Evolutionary conservation across 441 rosid genomes (phyloP), one percentile per base, ranked within the genome.

Genomic region (Bocquillonia castaneifolia): DNA sequence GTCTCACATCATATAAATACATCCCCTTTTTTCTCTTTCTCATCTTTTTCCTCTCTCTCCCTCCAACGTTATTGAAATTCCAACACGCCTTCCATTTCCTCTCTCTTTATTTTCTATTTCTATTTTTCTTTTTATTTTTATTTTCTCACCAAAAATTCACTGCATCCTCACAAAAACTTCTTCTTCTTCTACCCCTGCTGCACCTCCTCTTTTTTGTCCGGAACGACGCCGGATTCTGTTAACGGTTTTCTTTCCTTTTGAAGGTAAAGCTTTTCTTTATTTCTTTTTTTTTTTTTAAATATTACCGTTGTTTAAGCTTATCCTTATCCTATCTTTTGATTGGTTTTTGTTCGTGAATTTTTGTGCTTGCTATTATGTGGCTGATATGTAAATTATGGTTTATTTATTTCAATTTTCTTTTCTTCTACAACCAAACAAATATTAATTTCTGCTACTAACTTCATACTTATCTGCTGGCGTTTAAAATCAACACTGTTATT

Each of bases 61-160:
- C 9, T 62, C 22, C n/a, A n/a, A n/a, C n/a, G 15, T 10, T 42
- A n/a, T 40, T 61, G 51, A 62, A 44, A 62, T 26, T 28, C 67
- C 55, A 48, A 63, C 67, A 12, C 29, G n/a, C 54, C 67, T 63
- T 47, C 56, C 67, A 63, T 63, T 47, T 31, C 28, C 50, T 31
- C n/a, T 52, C 25, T 10, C 23, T 51, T 17, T 17, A 0, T 25
- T 9, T 9, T 15, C n/a, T 8, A 5, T 52, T 7, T 6, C 10
- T 60, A 25, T 22, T 17, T 17, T 10, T 18, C 25, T 12, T 7
- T 5, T 13, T 31, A 13, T 28, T 28, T 44, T 40, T 22, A 1
- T 23, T 26, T 10, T 14, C 13, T 0, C 25, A 36, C 9, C 7
- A 0, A n/a, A n/a, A n/a, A n/a, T n/a, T n/a, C n/a, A n/a, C n/a